Percentiles rank a stretch among this genome's conserved stretches.
Evolutionary conservation across 305 asterid genomes (phyloP).

Genomic region (Lippia alba): DNA sequence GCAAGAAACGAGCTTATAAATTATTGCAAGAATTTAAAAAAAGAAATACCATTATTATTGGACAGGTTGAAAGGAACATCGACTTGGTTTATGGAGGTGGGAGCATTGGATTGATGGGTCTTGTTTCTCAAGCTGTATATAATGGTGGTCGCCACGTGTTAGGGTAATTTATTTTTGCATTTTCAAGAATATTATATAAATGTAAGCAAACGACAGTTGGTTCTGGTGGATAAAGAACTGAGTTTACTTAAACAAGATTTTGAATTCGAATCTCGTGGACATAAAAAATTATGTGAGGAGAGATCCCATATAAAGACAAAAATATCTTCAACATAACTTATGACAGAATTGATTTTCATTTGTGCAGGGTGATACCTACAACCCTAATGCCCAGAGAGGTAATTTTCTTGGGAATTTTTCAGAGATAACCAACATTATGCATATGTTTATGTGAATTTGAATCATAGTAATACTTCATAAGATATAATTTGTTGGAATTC

Average conservation of each 20-base stretch:
- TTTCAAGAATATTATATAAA: too few relatives aligned
- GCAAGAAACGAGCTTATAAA: slow-evolving; percentile 29
- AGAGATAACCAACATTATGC: background rate
- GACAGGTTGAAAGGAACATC: slow-evolving; percentile 92
- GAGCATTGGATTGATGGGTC: slow-evolving; percentile 92
- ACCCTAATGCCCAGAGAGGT: slow-evolving; percentile 96
- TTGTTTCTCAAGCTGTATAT: slow-evolving; percentile 84
- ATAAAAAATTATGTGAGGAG: too few relatives aligned
- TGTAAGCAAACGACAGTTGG: too few relatives aligned
- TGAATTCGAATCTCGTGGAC: too few relatives aligned
- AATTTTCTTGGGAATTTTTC: slow-evolving; percentile 26
- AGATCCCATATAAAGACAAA: too few relatives aligned
- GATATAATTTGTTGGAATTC: too few relatives aligned
- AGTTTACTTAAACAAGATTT: too few relatives aligned
- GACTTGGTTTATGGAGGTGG: slow-evolving; percentile 98
- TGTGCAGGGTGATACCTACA: slow-evolving; percentile 81
- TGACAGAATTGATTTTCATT: background rate
- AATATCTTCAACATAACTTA: too few relatives aligned
- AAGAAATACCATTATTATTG: slow-evolving; percentile 1
- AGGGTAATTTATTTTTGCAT: slow-evolving; percentile 51
- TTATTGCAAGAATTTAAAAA: background rate
- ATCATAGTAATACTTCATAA: too few relatives aligned
- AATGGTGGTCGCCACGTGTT: slow-evolving; percentile 96
- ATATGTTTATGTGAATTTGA: background rate
- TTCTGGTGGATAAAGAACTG: too few relatives aligned